Evolutionary conservation across 805 yeast species (phyloP), one percentile per base, ranked within the genome.

Genomic region (Wickerhamomyces canadensis): DNA sequence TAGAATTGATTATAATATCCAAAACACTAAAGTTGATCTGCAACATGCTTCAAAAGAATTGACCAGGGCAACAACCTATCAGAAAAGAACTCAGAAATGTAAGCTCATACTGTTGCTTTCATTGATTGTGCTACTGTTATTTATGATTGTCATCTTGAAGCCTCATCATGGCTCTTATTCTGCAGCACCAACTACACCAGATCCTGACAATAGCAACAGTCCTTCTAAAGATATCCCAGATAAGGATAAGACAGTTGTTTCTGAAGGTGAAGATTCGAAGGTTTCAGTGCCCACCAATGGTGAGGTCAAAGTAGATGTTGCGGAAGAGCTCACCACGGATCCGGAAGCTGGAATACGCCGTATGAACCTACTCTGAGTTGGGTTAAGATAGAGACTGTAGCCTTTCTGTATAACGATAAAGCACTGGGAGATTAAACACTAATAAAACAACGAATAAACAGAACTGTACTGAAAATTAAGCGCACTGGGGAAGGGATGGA

Each of bases 1-100:
- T 61, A 68, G 97, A 48, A 91, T 93, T 39, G 98, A 91, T 60
- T 93, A 91, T 58, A 93, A 93, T 55, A 64, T 93, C 41, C 83
- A 82, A 43, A 79, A 78, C 42, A 82, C 95, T n/a, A 81, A 76
- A 3, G 76, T 76, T 25, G 83, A 87, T 46, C 73, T 91, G 41
- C 77, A 80, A 51, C 72, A 70, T 27, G 93, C 97, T 0, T 85
- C 84, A 42, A 75, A 76, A 43, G 93, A 93, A 61, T 65, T 93
- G 43, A 67, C 71, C 9, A 71, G 78, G 48, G 97, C 97, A 0
- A 79, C 83, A 31, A 62, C 67, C 13, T 85, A 91, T 62, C 98
- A 93, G 53, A 83, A 83, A 56, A 71, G 93, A 42, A 85, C 95
- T 2, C 86, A 87, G 41, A 93, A 89, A 60, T 93, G 98, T 63